Percentiles rank a stretch among this genome's conserved stretches.
Conservation (phyloP, 1,139 yeast species). For the Eremothecium gossypii region DNA sequence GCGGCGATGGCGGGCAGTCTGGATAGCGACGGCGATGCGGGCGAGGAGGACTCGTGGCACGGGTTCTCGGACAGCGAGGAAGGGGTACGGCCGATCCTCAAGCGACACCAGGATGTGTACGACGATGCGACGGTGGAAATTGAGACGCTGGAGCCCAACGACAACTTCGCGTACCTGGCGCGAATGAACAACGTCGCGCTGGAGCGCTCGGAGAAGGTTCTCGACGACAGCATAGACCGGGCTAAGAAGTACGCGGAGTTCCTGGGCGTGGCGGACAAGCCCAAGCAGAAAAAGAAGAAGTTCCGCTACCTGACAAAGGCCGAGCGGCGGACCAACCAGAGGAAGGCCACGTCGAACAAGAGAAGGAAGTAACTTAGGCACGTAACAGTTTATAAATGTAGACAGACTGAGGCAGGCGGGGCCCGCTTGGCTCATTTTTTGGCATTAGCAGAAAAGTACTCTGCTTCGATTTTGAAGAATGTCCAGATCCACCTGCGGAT, state of each 20-base stretch:
- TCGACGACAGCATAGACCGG: slow-evolving; percentile 54
- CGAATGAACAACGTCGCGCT: slow-evolving; percentile 55
- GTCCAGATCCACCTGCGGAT: slow-evolving; percentile 86
- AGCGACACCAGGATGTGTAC: slow-evolving; percentile 33
- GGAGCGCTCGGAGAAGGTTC: slow-evolving; percentile 47
- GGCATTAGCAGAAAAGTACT: slow-evolving; percentile 33
- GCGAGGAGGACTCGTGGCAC: slow-evolving; percentile 31
- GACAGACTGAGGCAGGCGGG: no score
- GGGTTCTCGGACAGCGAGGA: slow-evolving; percentile 31
- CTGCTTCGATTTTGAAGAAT: slow-evolving; percentile 72
- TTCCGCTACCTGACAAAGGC: slow-evolving; percentile 75
- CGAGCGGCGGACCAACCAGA: slow-evolving; percentile 61
- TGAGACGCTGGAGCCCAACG: slow-evolving; percentile 51
- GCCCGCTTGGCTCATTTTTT: not conserved
- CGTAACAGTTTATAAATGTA: no score
- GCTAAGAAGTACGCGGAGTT: slow-evolving; percentile 68
- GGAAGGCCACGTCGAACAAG: slow-evolving; percentile 41
- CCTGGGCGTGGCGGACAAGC: slow-evolving; percentile 39
- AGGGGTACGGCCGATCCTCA: slow-evolving; percentile 34
- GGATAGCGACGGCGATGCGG: slow-evolving; percentile 23
- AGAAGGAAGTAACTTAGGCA: slow-evolving; percentile 21
- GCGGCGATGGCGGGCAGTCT: slow-evolving; percentile 33
- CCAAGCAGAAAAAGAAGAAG: slow-evolving; percentile 56
- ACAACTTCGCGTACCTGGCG: slow-evolving; percentile 48
- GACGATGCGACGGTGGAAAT: slow-evolving; percentile 42